These are phyloP conservation scores for Suillus americanus DNA, from an alignment of 768 basidiomycete species.

Conservation along the genomic window DNA sequence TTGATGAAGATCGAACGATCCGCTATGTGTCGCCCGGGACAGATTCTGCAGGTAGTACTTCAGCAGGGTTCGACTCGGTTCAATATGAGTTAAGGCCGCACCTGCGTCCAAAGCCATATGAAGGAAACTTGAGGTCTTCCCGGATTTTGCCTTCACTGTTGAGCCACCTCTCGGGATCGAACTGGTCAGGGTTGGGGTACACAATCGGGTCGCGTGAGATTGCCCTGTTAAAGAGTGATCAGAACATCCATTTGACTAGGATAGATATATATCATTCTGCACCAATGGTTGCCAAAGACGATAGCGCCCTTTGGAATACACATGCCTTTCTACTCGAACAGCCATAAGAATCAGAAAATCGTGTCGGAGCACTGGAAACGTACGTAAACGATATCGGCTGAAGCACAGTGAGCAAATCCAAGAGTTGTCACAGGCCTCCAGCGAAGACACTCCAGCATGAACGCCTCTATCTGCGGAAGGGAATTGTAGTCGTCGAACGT, in stretches of 20 bases:
- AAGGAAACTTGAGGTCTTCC: constrained; percentile 49
- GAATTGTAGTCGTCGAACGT: constrained; percentile 37
- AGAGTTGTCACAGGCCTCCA: constrained; percentile 40
- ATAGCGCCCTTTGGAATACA: constrained; percentile 38
- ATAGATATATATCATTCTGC: too few relatives aligned
- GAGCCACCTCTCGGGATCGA: constrained; percentile 61
- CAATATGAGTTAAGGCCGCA: constrained; percentile 7
- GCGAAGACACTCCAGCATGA: constrained; percentile 39
- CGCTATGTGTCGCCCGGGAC: constrained; percentile 64
- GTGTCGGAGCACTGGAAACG: constrained; percentile 7
- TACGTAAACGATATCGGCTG: constrained; percentile 64
- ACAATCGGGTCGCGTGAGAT: constrained; percentile 52
- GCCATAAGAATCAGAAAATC: neutral
- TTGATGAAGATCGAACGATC: constrained; percentile 65
- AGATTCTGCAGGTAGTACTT: constrained; percentile 40
- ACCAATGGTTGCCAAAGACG: constrained; percentile 37
- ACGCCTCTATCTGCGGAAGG: constrained; percentile 41
- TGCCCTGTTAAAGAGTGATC: constrained; percentile 33
- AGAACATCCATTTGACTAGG: neutral
- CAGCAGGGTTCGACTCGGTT: neutral
- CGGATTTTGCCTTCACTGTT: constrained; percentile 35
- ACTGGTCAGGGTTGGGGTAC: constrained; percentile 58
- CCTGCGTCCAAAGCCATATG: constrained; percentile 57
- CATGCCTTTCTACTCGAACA: constrained; percentile 28
- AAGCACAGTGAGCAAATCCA: constrained; percentile 66